These are phyloP conservation scores for Phytophthora constricta DNA, from an alignment of 352 stramenopile genomes.

Conservation along the genomic window DNA sequence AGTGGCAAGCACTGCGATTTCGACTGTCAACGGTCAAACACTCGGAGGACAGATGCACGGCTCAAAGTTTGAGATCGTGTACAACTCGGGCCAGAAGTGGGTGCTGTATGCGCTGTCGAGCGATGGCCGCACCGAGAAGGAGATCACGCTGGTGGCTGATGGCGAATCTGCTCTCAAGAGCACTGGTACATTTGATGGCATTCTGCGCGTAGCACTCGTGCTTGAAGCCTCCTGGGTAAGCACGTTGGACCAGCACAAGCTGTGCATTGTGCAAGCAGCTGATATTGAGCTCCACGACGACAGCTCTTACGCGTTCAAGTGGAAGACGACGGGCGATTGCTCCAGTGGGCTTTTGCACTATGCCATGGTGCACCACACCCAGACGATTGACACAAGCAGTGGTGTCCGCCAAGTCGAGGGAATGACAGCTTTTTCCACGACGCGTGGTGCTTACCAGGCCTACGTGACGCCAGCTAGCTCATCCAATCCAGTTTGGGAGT, in stretches of 20 bases:
- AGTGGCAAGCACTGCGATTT: slow-evolving; percentile 47
- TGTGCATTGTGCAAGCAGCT: slow-evolving; percentile 53
- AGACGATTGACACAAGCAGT: slow-evolving; percentile 48
- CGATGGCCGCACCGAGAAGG: slow-evolving; percentile 46
- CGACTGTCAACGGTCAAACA: slow-evolving; percentile 49
- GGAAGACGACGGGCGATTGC: slow-evolving; percentile 65
- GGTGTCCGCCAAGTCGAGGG: slow-evolving; percentile 39
- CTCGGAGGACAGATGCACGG: slow-evolving; percentile 31
- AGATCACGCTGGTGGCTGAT: slow-evolving; percentile 49
- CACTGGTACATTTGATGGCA: slow-evolving; percentile 46
- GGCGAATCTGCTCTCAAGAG: slow-evolving; percentile 45
- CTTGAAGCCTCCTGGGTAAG: slow-evolving; percentile 44
- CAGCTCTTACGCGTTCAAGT: slow-evolving; percentile 59
- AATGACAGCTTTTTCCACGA: slow-evolving; percentile 58
- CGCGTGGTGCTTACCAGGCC: slow-evolving; percentile 54
- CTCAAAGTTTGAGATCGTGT: slow-evolving; percentile 59
- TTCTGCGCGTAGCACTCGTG: slow-evolving; percentile 54
- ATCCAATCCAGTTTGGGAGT: slow-evolving; percentile 40
- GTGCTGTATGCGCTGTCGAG: slow-evolving; percentile 57
- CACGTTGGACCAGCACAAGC: slow-evolving; percentile 56
- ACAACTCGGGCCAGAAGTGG: slow-evolving; percentile 67
- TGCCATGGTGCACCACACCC: slow-evolving; percentile 56
- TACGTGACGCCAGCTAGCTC: slow-evolving; percentile 39
- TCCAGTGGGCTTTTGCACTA: slow-evolving; percentile 62
- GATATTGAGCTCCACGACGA: slow-evolving; percentile 51